Evolutionary conservation across 164 flowering plant species (phyloP).

Genomic region (Hamamelis virginiana): DNA sequence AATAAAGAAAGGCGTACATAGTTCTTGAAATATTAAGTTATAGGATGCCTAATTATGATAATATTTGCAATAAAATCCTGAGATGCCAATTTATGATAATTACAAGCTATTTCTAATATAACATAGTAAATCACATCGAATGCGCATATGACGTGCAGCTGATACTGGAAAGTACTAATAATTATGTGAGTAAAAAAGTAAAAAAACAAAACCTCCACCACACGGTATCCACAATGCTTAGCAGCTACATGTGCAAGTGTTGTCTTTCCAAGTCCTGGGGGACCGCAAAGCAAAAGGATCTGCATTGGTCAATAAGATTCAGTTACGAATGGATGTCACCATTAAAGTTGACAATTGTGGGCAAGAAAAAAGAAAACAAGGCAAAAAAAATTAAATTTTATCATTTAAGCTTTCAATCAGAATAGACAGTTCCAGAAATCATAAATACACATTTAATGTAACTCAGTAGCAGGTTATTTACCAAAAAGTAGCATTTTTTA

Average conservation of each 20-base stretch:
- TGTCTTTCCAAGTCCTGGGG: constrained; percentile 82
- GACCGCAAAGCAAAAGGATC: constrained; percentile 73
- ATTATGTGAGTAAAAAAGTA: not conserved
- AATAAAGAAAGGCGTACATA: too few species aligned
- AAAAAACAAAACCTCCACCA: constrained; percentile 47
- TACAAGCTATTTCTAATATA: too few species aligned
- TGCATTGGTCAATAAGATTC: constrained; percentile 22
- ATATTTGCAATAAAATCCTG: too few species aligned
- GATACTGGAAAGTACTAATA: not conserved
- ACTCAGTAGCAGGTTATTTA: not conserved
- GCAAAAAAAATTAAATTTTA: not conserved
- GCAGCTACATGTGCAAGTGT: constrained; percentile 80
- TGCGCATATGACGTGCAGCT: not conserved
- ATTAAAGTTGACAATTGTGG: not conserved
- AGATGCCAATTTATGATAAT: too few species aligned
- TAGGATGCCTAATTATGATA: too few species aligned
- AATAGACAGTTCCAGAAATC: not conserved
- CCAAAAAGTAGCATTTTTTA: not conserved
- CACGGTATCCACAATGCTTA: constrained; percentile 70
- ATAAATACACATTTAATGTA: not conserved
- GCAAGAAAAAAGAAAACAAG: not conserved
- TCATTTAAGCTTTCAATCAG: not conserved
- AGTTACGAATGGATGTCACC: constrained; percentile 4
- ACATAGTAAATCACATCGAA: not conserved
- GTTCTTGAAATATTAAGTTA: too few species aligned